Percentiles rank a stretch among this genome's conserved stretches.
These are phyloP conservation scores for Lithospermum erythrorhizon DNA, from an alignment of 257 asterid genomes.

Conservation along the genomic window DNA sequence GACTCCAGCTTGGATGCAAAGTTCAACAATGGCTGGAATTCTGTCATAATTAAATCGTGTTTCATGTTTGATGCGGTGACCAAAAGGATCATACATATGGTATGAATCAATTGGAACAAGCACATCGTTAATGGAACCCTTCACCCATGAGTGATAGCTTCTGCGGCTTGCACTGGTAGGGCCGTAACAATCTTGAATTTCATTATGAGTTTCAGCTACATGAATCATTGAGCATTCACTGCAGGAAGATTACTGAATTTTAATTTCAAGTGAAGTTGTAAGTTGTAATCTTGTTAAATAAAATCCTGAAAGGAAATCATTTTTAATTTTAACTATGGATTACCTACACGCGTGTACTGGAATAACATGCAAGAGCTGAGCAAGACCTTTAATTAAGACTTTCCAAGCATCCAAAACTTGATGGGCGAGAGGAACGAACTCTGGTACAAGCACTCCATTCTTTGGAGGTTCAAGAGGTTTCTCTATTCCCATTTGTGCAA, in stretches of 20 bases:
- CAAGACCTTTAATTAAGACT: conserved; percentile 60
- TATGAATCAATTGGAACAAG: conserved; percentile 79
- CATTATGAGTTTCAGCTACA: conserved; percentile 53
- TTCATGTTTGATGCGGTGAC: conserved; percentile 72
- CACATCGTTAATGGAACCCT: conserved; percentile 68
- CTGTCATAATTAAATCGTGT: conserved; percentile 68
- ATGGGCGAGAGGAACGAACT: conserved; percentile 64
- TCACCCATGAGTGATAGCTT: conserved; percentile 77
- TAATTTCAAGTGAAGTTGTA: conserved; percentile 9
- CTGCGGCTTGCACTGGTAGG: conserved; percentile 47
- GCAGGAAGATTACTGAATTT: conserved; percentile 18
- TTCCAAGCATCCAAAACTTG: conserved; percentile 75
- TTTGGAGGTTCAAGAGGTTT: conserved; percentile 81
- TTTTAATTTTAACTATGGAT: conserved; percentile 7
- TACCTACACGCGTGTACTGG: conserved; percentile 95
- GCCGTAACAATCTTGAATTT: conserved; percentile 69
- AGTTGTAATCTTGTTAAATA: not conserved
- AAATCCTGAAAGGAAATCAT: not conserved
- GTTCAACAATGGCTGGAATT: conserved; percentile 82
- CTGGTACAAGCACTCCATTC: conserved; percentile 62
- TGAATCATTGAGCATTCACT: conserved; percentile 88
- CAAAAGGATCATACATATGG: conserved; percentile 85
- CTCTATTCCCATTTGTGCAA: conserved; percentile 82
- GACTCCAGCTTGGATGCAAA: conserved; percentile 97
- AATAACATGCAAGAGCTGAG: conserved; percentile 55